A percentile compares a stretch with the other conserved stretches of the same genome.
phyloP scores from a whole-genome alignment of 2,329 filamentous ascomycete genomes.

The Colletotrichum camelliae region DNA sequence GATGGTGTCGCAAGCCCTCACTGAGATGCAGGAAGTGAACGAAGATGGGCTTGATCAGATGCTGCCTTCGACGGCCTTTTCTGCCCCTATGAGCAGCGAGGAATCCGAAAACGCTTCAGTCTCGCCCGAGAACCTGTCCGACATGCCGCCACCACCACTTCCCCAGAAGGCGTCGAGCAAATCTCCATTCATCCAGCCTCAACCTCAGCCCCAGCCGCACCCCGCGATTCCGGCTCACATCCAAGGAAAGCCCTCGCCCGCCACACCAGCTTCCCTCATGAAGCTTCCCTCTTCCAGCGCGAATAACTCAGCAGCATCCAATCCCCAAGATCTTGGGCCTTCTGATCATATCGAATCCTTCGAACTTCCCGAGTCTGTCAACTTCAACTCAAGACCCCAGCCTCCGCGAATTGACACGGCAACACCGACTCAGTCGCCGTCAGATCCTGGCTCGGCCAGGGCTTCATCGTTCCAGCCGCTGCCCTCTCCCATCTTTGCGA shows the following conservation, averaged over 20 bases:
- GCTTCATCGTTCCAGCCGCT: slow-evolving; percentile 55
- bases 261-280: slow-evolving; percentile 90
- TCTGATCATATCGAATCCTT: slow-evolving; percentile 63
- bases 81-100: slow-evolving; percentile 42
- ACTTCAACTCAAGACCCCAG: slow-evolving; percentile 48
- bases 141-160: slow-evolving; percentile 72
- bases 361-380: slow-evolving; percentile 75
- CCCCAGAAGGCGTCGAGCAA: slow-evolving; percentile 68
- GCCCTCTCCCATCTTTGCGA: slow-evolving; percentile 52
- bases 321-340: slow-evolving; percentile 41
- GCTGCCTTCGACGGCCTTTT: slow-evolving; percentile 21
- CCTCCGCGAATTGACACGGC: slow-evolving; percentile 57
- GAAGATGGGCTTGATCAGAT: slow-evolving; percentile 37
- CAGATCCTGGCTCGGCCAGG: slow-evolving; percentile 50
- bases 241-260: slow-evolving; percentile 63
- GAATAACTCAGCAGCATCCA: slow-evolving; percentile 41
- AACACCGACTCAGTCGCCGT: slow-evolving; percentile 46
- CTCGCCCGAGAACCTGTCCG: slow-evolving; percentile 66
- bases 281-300: slow-evolving; percentile 65
- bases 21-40: slow-evolving; percentile 53
- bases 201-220: slow-evolving; percentile 38
- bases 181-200: slow-evolving; percentile 70
- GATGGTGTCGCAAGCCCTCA: slow-evolving; percentile 61
- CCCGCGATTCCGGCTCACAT: slow-evolving; percentile 28
- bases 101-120: slow-evolving; percentile 71